Evolutionary conservation across 352 stramenopile species (phyloP), one percentile per base, ranked within the genome.

Genomic region (Pythium oligandrum): DNA sequence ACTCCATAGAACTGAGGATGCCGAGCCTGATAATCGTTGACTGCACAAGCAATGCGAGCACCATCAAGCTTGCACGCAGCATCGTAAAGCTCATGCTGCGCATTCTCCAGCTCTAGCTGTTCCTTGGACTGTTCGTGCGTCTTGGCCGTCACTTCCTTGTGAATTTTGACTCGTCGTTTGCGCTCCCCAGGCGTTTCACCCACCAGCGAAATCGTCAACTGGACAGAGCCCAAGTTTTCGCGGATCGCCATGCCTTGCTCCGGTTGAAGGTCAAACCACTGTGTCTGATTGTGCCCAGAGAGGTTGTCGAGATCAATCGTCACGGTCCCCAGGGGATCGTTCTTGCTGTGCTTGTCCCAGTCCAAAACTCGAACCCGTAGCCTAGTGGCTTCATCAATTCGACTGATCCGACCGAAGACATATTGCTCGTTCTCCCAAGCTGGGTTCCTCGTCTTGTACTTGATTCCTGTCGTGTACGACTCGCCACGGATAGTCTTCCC

Each of bases 1-100:
- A 90, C 76, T 4, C 80, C 80, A 50, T 90, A 90, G 51, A 90
- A 90, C n/a, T 76, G 68, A 2, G 80, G 80, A 8, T 88, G 66
- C 3, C 68, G 71, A 2, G 70, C 32, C 43, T 77, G 76, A 45
- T 90, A 90, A 39, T 88, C 77, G 34, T 74, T 55, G 6, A 80
- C 75, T 1, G 73, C 75, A 35, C 80, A 90, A 1, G 80, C 62
- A 35, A 90, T 86, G 3, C 77, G 64, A 0, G 80, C 80, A 3
- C 80, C 80, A 40, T 90, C 80, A n/a, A 90, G 53, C 34, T 80
- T 81, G 38, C 80, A 86, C 44, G 73, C 73, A 1, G 80, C 72
- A 47, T 88, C 77, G 33, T 88, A 66, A 6, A 90, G 50, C 31
- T 78, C 57, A 39, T 75, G 64, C 56, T 87, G 78, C 0, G 80